Base-by-base conservation (phyloP, 352 stramenopile genomes). In the Pythium dissotocum region DNA sequence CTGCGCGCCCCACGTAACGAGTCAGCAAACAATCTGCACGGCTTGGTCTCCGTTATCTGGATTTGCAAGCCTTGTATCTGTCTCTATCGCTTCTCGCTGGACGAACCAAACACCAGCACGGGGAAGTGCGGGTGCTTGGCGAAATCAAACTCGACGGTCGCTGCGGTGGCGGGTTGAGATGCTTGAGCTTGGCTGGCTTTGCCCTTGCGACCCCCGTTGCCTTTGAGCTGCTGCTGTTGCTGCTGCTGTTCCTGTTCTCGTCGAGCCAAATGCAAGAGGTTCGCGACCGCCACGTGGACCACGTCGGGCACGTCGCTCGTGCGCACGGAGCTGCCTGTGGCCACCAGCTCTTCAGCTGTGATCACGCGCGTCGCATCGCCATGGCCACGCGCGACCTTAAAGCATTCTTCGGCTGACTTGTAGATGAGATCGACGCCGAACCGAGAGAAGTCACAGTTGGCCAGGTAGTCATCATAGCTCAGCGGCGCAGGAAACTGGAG, bases 341-440 rank as follows among this genome's bases (percentile, higher is more conserved):
- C 49, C 32, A 16, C 65, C 62, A 16, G 54, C 72, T 67, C 55
- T 54, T 42, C 38, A 4, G 42, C 46, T 24, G 72, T 73, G 49
- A 56, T 64, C 71, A 63, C 79, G 66, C 21, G 78, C 58, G 42
- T 67, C 58, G 76, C 71, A 46, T 95, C 85, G 9, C 77, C 81
- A 49, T 89, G 75, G 14, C 36, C 54, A 6, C 80, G 85, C 4
- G 82, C 82, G 8, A 78, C 71, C 63, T 93, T 94, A 75, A 94
- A 95, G 48, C 88, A 95, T 65, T 95, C 86, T 59, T 95, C 88
- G 0, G 77, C 80, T 38, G 88, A 95, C 59, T 91, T 89, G 78
- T 91, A 93, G 60, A 95, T 88, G 51, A 95, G 67, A 33, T 88
- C 76, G 8, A 88, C 61, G 14, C 85, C 70, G 70, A 90, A 95